phyloP scores from a whole-genome alignment of 2,329 filamentous ascomycete genomes.

The Pseudogymnoascus sp. region DNA sequence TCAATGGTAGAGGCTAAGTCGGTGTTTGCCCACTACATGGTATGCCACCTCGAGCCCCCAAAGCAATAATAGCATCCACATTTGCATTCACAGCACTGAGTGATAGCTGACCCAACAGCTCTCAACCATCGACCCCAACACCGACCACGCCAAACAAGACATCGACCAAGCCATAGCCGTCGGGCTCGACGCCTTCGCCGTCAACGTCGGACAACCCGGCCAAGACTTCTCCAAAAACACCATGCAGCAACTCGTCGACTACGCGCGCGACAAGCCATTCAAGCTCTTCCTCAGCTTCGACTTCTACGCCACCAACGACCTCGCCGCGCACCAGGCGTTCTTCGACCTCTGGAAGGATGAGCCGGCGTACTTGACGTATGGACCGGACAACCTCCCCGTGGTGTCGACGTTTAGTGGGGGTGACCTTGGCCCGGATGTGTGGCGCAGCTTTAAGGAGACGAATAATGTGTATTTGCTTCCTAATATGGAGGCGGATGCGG shows the following conservation, averaged over 20 bases:
- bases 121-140: neutral
- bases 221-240: conserved; percentile 23
- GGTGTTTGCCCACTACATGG: conserved; percentile 12
- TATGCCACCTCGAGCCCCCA: neutral
- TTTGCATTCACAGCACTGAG: neutral
- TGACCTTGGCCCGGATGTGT: conserved; percentile 19
- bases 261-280: conserved; percentile 26
- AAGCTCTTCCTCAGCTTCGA: conserved; percentile 34
- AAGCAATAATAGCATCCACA: neutral
- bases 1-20: neutral
- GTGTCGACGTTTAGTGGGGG: conserved; percentile 28
- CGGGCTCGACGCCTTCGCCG: conserved; percentile 25
- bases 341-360: conserved; percentile 22
- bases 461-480: conserved; percentile 31
- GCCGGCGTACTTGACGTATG: conserved; percentile 27
- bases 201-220: conserved; percentile 29
- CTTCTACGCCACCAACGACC: conserved; percentile 19
- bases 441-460: conserved; percentile 23
- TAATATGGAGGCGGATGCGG: conserved; percentile 26
- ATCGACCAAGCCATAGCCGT: conserved; percentile 10
- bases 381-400: conserved; percentile 25
- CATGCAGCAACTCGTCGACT: conserved; percentile 28
- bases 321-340: conserved; percentile 16
- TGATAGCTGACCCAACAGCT: neutral
- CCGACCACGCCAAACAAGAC: neutral